Base-by-base conservation (phyloP, 2,329 filamentous ascomycete species). In the Beauveria bassiana region DNA sequence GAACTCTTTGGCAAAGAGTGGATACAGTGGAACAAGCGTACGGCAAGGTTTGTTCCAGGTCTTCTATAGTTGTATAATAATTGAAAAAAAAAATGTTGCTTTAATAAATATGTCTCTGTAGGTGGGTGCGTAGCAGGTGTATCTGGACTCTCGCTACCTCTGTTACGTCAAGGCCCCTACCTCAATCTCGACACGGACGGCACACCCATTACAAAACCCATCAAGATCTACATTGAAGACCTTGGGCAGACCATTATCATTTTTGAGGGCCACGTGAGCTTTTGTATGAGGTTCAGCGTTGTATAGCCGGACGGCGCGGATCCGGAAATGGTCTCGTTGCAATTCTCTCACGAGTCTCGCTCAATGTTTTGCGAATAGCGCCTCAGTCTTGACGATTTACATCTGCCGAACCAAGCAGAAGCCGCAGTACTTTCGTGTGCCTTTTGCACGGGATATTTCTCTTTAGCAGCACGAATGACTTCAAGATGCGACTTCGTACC, bases 151-250 rank as follows among this genome's bases (percentile, higher is more conserved):
- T 12, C 4, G 12, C 3, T 9, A 12, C 31, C 31, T 34, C 31
- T 34, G 5, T 12, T 5, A 34, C 12, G 9, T 9, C 31, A 34
- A 34, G 31, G 31, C 31, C 10, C 10, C 10, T 34, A 34, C 31
- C 12, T 10, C 9, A 34, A 34, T 34, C 31, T 12, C 31, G 31
- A 34, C 9, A 34, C 9, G 7, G 8, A 10, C 28, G 28, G 28
- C 28, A 10, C 28, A 31, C 28, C 9, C 28, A 31, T 31, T 31
- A 31, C 28, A 3, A 10, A 31, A 4, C 28, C 28, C 28, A 43
- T 65, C 38, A 45, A 64, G 8, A 59, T 66, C 12, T 58, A 62
- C n/a, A 65, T 64, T 8, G 61, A 51, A 28, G 59, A 65, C 14
- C 64, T 62, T 28, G 38, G 60, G 24, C 42, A 65, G 47, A 47